These are phyloP conservation scores for Zygoascus biomembranicola DNA, from an alignment of 805 yeast species.

Conservation along the genomic window DNA sequence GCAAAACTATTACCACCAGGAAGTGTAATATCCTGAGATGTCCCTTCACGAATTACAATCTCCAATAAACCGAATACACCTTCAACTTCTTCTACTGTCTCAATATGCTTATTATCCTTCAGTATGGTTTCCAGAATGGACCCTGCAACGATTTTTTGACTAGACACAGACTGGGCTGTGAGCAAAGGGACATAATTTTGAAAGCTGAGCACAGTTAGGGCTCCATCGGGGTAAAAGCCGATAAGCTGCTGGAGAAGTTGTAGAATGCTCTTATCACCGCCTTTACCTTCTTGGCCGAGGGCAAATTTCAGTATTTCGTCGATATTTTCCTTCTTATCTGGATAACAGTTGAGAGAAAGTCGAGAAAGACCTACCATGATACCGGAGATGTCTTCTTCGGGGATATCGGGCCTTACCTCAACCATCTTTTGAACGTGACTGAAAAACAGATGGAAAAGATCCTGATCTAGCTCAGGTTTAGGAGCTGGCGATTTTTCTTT, in stretches of 20 bases:
- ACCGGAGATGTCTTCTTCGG: conserved; percentile 55
- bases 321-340: conserved; percentile 50
- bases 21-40: conserved; percentile 10
- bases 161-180: conserved; percentile 39
- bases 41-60: conserved; percentile 41
- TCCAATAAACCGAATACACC: conserved; percentile 52
- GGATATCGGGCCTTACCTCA: conserved; percentile 53
- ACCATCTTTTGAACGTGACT: conserved; percentile 49
- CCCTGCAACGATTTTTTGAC: conserved; percentile 51
- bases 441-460: conserved; percentile 60
- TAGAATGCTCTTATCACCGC: conserved; percentile 9
- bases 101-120: conserved; percentile 30
- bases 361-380: conserved; percentile 59
- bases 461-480: conserved; percentile 4
- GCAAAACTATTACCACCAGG: conserved; percentile 19
- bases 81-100: conserved; percentile 42
- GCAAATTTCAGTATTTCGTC: conserved; percentile 56
- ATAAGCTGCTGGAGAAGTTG: conserved; percentile 30
- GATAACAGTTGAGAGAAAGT: conserved; percentile 59
- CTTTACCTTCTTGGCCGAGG: neutral
- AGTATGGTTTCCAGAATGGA: conserved; percentile 55
- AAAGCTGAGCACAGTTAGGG: conserved; percentile 30
- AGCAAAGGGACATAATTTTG: conserved; percentile 47
- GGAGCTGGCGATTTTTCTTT: neutral
- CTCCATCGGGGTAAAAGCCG: conserved; percentile 19